Conservation (phyloP, 2,329 filamentous ascomycete species). For the Ceratocystis lukuohia region DNA sequence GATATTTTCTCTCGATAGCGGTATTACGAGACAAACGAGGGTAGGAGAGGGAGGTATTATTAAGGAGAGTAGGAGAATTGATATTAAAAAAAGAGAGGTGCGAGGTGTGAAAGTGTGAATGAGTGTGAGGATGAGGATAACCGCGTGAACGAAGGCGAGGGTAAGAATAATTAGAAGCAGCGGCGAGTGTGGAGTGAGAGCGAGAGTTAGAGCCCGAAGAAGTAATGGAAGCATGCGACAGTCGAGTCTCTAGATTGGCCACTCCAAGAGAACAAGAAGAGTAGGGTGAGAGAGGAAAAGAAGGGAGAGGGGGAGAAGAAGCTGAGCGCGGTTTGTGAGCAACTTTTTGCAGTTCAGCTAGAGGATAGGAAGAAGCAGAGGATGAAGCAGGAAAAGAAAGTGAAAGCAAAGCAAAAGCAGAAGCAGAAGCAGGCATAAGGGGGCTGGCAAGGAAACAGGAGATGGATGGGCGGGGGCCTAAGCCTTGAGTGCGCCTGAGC, state of each 20-base stretch:
- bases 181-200: background rate
- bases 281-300: background rate
- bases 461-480: background rate
- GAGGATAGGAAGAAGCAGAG: background rate
- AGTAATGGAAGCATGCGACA: background rate
- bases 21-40: slow-evolving; percentile 14
- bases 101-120: background rate
- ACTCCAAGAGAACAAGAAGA: background rate
- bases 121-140: slow-evolving; percentile 10
- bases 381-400: slow-evolving; percentile 5
- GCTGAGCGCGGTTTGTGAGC: slow-evolving; percentile 1
- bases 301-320: background rate
- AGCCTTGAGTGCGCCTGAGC: background rate
- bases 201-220: background rate
- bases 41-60: background rate
- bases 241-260: background rate
- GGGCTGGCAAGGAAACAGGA: slow-evolving; percentile 16
- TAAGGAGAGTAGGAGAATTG: slow-evolving; percentile 11
- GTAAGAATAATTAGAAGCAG: background rate
- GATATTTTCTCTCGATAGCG: background rate
- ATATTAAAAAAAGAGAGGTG: slow-evolving; percentile 12
- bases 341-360: slow-evolving; percentile 5
- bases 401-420: slow-evolving; percentile 10
- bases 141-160: background rate
- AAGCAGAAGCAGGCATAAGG: slow-evolving; percentile 14